Evolutionary conservation across 352 stramenopile species (phyloP), one percentile per base, ranked within the genome.

Genomic region (Elongisporangium anandrum): DNA sequence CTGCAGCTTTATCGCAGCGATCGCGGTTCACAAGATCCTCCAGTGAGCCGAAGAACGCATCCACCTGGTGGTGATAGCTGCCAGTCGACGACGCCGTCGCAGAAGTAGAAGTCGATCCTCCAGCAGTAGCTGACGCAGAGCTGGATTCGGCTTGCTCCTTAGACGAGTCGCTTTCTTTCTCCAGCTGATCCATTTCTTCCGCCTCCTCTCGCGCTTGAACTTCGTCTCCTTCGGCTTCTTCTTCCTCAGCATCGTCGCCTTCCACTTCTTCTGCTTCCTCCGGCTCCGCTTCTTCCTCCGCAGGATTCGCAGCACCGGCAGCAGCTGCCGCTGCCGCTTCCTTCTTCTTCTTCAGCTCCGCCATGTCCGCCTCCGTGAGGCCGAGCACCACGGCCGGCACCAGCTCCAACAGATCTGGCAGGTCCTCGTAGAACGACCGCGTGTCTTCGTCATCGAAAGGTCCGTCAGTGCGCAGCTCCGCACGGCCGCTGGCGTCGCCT

Each of bases 391-490:
- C 93, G 0, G 94, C 89, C 22, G 97, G 97, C 48, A 99, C 92
- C 4, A 97, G 88, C 48, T 96, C 92, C 9, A 99, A 75, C 26
- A 99, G 73, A 68, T 99, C 93, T 13, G 97, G 96, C 56, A 99
- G 68, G 70, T 99, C 96, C 71, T 97, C 92, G 66, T 99, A 99
- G 79, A 99, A 99, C 5, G 82, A 86, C 3, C 94, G 86, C 38
- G 91, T 98, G 55, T 98, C 95, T 69, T 98, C 94, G 61, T 98
- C 95, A 62, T 98, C 96, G 61, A 98, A 99, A 2, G 95, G 90
- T n/a, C 79, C 79, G 70, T 96, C 68, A 78, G 76, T 68, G 59
- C 80, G 68, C 77, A 97, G 53, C 73, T 92, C 59, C 73, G 72
- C 48, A 71, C 75, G 64, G 0, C 69, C 61, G 57, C 72, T 77